phyloP scores from a whole-genome alignment of 129 eudicot species.

The Erigeron canadensis region DNA sequence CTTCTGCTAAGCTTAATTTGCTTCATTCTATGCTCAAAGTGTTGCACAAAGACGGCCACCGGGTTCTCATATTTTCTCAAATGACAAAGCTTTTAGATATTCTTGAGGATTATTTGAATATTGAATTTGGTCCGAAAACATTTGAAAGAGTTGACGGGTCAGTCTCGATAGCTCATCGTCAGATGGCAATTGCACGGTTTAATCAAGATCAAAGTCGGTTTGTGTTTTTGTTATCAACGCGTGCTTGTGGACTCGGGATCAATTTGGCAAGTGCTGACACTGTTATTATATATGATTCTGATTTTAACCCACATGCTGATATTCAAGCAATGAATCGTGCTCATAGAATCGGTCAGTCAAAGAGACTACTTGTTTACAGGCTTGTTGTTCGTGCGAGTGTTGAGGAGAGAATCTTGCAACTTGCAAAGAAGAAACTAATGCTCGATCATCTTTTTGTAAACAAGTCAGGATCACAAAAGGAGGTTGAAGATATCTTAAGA shows the following conservation, averaged over 20 bases:
- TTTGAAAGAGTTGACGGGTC: slow-evolving; percentile 99
- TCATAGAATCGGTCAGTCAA: slow-evolving; percentile 91
- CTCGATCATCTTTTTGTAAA: slow-evolving; percentile 93
- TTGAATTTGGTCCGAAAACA: slow-evolving; percentile 85
- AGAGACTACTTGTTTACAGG: slow-evolving; percentile 85
- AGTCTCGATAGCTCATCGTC: slow-evolving; percentile 90
- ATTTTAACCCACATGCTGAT: slow-evolving; percentile 97
- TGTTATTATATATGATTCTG: slow-evolving; percentile 95
- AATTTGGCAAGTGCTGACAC: slow-evolving; percentile 98
- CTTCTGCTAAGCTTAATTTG: slow-evolving; percentile 82
- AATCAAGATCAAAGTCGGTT: slow-evolving; percentile 90
- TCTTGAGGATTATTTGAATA: slow-evolving; percentile 78
- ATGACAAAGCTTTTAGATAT: slow-evolving; percentile 97
- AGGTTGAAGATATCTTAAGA: slow-evolving; percentile 86
- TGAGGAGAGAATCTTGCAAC: slow-evolving; percentile 95
- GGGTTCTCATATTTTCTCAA: slow-evolving; percentile 93
- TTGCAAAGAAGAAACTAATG: slow-evolving; percentile 94
- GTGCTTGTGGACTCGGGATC: slow-evolving; percentile 97
- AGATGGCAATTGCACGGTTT: slow-evolving; percentile 82
- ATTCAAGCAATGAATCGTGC: slow-evolving; percentile 99
- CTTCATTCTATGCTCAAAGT: slow-evolving; percentile 86
- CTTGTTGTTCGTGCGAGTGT: slow-evolving; percentile 98
- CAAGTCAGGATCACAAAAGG: slow-evolving; percentile 91
- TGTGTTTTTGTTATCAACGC: slow-evolving; percentile 83
- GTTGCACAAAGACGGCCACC: slow-evolving; percentile 77